Evolutionary conservation across 2,329 filamentous ascomycete genomes (phyloP).

Genomic region (Exophiala mesophila): DNA sequence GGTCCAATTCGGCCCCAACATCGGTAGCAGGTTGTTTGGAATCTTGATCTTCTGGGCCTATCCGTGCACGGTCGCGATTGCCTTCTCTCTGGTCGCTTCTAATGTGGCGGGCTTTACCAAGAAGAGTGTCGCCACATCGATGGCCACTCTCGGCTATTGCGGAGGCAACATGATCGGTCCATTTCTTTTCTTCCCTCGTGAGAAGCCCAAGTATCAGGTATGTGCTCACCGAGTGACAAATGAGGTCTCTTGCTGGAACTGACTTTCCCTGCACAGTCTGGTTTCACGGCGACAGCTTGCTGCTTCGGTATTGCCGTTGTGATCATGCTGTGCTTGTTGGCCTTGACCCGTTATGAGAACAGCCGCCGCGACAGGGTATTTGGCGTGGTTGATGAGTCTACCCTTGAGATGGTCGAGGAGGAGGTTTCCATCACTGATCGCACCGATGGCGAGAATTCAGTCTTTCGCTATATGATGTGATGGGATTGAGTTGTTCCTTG

Average conservation of each 20-base stretch:
- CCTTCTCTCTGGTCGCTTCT: not conserved
- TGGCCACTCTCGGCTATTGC: not conserved
- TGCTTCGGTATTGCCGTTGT: not conserved
- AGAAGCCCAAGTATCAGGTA: not conserved
- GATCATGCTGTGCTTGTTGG: not conserved
- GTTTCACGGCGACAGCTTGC: not conserved
- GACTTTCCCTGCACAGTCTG: not conserved
- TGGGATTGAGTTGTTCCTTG: not conserved
- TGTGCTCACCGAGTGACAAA: not conserved
- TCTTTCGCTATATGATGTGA: not conserved
- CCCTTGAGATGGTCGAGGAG: not conserved
- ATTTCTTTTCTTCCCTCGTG: not conserved
- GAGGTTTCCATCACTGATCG: not conserved
- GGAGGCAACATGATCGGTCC: not conserved
- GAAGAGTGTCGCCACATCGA: not conserved
- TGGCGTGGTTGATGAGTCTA: not conserved
- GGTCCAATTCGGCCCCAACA: not conserved
- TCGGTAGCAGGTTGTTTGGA: not conserved
- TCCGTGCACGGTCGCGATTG: not conserved
- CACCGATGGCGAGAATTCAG: not conserved
- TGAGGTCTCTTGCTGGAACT: not conserved
- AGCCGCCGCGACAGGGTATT: not conserved
- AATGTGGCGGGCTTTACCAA: conserved; percentile 1
- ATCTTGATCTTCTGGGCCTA: not conserved
- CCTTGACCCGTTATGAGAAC: not conserved